Evolutionary conservation across 306 rosid species (phyloP).

Genomic region (Oemleria cerasiformis): DNA sequence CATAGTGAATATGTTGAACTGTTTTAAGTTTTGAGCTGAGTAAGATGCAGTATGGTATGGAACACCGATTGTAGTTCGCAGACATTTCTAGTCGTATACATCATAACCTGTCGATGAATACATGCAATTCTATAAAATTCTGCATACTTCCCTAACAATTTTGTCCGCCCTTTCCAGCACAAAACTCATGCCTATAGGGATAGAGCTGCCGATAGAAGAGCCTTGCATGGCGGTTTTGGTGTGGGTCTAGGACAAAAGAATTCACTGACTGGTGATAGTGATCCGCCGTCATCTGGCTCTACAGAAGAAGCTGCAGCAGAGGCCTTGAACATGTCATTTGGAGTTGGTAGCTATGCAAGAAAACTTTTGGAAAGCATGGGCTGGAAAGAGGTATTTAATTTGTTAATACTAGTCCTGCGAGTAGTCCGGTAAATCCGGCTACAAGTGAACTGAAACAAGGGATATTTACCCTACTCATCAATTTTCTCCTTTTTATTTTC

Average conservation of each 20-base stretch:
- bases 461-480: neutral
- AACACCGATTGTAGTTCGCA: neutral
- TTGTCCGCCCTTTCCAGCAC: conserved; percentile 39
- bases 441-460: neutral
- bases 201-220: conserved; percentile 87
- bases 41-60: neutral
- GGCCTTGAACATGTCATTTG: conserved; percentile 78
- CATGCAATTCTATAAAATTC: conserved; percentile 1
- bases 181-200: conserved; percentile 57
- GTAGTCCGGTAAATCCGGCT: neutral
- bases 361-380: conserved; percentile 71
- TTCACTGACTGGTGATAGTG: conserved; percentile 16
- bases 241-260: conserved; percentile 88
- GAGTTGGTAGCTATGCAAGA: conserved; percentile 74
- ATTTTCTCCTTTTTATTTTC: neutral
- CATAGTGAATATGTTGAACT: neutral
- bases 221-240: conserved; percentile 72
- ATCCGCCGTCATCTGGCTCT: conserved; percentile 24
- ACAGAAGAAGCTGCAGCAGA: conserved; percentile 60
- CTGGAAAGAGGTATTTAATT: conserved; percentile 82
- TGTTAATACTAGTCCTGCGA: neutral
- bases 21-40: neutral
- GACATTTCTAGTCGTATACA: neutral
- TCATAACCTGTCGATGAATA: neutral
- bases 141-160: conserved; percentile 10